phyloP scores from a whole-genome alignment of 495 filamentous ascomycete genomes.

The Jackrogersella minutella region DNA sequence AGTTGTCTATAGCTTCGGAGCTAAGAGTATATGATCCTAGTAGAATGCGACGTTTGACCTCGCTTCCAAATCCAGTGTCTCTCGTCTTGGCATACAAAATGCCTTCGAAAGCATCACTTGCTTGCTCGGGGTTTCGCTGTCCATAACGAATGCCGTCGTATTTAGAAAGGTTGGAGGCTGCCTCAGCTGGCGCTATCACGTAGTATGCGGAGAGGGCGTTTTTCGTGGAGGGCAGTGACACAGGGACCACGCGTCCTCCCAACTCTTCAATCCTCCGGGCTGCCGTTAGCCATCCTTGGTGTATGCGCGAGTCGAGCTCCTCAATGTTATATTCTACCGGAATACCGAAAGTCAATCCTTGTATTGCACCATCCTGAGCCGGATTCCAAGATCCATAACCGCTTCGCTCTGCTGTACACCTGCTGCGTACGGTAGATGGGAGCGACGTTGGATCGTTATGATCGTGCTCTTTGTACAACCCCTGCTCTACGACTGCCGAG shows the following conservation, averaged over 20 bases:
- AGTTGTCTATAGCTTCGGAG: slow-evolving; percentile 91
- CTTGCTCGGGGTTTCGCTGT: slow-evolving; percentile 50
- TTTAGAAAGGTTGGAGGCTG: slow-evolving; percentile 95
- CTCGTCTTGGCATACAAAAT: slow-evolving; percentile 81
- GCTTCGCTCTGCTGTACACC: slow-evolving; percentile 57
- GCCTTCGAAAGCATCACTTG: slow-evolving; percentile 46
- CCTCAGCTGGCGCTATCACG: slow-evolving; percentile 92
- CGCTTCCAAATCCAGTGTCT: slow-evolving; percentile 76
- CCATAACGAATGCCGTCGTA: slow-evolving; percentile 97
- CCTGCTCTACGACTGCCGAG: slow-evolving; percentile 61
- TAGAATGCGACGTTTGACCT: slow-evolving; percentile 86
- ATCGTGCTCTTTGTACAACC: slow-evolving; percentile 65
- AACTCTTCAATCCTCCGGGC: slow-evolving; percentile 63
- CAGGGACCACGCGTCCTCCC: slow-evolving; percentile 73
- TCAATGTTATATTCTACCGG: slow-evolving; percentile 88
- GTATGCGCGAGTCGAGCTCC: slow-evolving; percentile 73
- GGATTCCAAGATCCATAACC: slow-evolving; percentile 46
- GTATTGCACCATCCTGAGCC: slow-evolving; percentile 41
- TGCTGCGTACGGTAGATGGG: slow-evolving; percentile 59
- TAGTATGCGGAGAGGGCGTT: slow-evolving; percentile 94
- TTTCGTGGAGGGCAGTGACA: slow-evolving; percentile 85
- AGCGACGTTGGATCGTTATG: slow-evolving; percentile 80
- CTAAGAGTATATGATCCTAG: slow-evolving; percentile 91
- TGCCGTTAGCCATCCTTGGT: slow-evolving; percentile 70
- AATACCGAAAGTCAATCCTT: slow-evolving; percentile 68